Percentiles rank a stretch among this genome's conserved stretches.
Conservation (phyloP, 176 grass and related monocot genomes). For the Luzula sylvatica region DNA sequence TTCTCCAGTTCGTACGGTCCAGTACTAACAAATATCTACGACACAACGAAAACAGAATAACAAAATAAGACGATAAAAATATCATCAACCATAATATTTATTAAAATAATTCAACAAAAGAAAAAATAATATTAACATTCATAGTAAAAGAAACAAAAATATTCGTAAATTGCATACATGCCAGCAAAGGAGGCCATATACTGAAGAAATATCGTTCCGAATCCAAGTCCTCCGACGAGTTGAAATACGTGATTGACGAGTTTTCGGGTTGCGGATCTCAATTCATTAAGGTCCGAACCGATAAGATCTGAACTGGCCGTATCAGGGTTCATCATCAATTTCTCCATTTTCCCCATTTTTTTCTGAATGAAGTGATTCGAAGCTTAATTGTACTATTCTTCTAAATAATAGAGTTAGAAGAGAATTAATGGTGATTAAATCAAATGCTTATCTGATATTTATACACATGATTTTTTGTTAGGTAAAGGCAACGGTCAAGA, state of each 20-base stretch:
- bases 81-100: background rate
- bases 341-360: conserved; percentile 4
- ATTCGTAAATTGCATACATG: conserved; percentile 34
- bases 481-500: too few relatives aligned
- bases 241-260: conserved; percentile 54
- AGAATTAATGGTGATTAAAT: too few relatives aligned
- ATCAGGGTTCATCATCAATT: conserved; percentile 52
- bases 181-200: conserved; percentile 63
- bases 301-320: conserved; percentile 24
- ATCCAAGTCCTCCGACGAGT: conserved; percentile 40
- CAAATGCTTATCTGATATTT: too few relatives aligned
- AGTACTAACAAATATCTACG: conserved; percentile 75
- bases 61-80: background rate
- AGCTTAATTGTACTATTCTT: too few relatives aligned
- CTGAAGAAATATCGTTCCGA: conserved; percentile 48
- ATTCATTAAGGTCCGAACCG: conserved; percentile 61
- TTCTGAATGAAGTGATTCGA: background rate
- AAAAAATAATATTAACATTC: background rate
- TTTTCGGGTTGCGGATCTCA: conserved; percentile 40
- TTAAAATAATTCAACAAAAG: background rate
- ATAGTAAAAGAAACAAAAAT: background rate
- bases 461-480: too few relatives aligned
- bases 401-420: too few relatives aligned
- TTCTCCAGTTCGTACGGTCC: conserved; percentile 93
- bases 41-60: background rate